Conservation (phyloP, 2,329 filamentous ascomycete species). For the Bimuria novae-zelandiae region DNA sequence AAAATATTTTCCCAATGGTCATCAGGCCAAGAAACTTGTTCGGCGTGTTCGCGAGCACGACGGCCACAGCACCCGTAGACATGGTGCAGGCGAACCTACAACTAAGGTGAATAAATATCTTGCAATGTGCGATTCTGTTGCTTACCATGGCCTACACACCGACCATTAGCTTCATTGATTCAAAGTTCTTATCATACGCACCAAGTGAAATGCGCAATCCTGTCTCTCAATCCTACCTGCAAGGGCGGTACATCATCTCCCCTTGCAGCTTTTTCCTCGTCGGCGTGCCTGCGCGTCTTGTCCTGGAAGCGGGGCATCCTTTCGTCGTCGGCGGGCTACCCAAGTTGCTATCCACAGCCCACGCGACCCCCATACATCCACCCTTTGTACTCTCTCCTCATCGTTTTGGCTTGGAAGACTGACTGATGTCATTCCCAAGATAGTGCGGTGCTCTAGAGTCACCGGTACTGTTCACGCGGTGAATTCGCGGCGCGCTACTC, state of each 20-base stretch:
- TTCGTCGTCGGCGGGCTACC: too few relatives aligned
- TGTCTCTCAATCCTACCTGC: not conserved
- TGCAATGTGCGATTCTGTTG: not conserved
- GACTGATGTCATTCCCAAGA: not conserved
- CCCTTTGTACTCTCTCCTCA: not conserved
- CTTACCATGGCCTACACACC: not conserved
- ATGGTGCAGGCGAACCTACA: conserved; percentile 74
- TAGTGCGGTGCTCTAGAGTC: not conserved
- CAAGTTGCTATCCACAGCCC: not conserved
- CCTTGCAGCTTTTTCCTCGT: not conserved
- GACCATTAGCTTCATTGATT: not conserved
- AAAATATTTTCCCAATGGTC: conserved; percentile 69
- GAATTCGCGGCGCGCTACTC: not conserved
- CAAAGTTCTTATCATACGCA: not conserved
- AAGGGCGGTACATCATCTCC: not conserved
- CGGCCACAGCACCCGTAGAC: conserved; percentile 72
- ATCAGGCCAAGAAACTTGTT: conserved; percentile 65
- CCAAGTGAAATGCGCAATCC: not conserved
- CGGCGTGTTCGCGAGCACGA: conserved; percentile 67
- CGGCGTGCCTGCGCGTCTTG: not conserved
- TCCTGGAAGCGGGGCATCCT: not conserved
- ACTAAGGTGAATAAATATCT: not conserved
- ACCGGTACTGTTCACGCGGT: not conserved
- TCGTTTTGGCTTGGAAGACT: not conserved
- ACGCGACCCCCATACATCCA: not conserved